Evolutionary conservation across 345 rosid species (phyloP), one percentile per base, ranked within the genome.

Genomic region (Carallia brachiata): DNA sequence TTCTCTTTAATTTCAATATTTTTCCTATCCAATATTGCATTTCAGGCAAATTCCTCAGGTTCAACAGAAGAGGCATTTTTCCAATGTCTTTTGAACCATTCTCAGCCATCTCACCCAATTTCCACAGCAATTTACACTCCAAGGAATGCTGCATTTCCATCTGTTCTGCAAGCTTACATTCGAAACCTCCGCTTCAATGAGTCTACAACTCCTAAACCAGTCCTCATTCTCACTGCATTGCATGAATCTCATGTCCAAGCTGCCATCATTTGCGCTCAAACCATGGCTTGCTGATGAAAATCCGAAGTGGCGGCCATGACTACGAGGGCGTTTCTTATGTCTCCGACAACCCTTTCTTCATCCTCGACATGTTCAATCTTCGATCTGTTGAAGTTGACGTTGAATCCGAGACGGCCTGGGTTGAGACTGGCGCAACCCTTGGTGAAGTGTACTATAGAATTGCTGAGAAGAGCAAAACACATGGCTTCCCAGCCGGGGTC

Each of bases 71-170:
- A 53, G 52, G 30, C 66, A 3, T 70, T 78, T 61, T 18, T 62
- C 40, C 57, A 70, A 36, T 73, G 78, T 58, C 56, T 78, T 52
- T 27, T 69, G 15, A 30, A 18, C 47, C 39, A 65, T 36, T 73
- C 75, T n/a, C 68, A 69, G 2, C 68, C 69, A 10, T 69, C 77
- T 10, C 30, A 77, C 1, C 81, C 75, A 4, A 66, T 70, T 32
- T 65, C 78, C 32, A 1, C 32, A 1, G 69, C 61, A 12, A 61
- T 78, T 15, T 78, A 69, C 81, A 69, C 75, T 4, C 72, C 72
- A 0, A 27, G 27, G 39, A 55, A 66, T 4, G 59, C 76, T 7
- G 73, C 81, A 2, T 77, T 50, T 58, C 40, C 71, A 31, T 48
- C 68, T 31, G 68, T 65, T 50, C 54, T 65, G 13, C 28, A 31